These are phyloP conservation scores for Populus ilicifolia DNA, from an alignment of 345 rosid species.

Conservation along the genomic window DNA sequence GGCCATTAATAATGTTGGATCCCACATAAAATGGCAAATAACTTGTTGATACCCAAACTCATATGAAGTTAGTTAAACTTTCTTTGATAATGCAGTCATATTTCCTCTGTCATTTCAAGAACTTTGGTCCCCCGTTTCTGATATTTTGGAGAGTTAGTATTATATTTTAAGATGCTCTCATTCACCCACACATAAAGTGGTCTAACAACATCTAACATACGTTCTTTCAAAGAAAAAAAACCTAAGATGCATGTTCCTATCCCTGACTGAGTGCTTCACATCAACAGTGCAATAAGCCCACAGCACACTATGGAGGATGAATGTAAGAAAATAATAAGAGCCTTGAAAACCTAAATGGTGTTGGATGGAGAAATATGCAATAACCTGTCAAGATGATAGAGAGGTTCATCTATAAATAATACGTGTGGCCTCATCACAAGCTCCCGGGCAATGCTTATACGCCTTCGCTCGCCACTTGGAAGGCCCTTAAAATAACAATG, in stretches of 20 bases:
- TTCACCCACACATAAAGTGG: background rate
- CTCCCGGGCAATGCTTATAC: constrained; percentile 93
- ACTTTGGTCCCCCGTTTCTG: background rate
- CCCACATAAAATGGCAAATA: background rate
- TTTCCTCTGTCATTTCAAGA: background rate
- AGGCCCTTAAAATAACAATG: constrained; percentile 97
- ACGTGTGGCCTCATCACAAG: constrained; percentile 95
- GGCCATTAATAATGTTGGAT: background rate
- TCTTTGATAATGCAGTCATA: background rate
- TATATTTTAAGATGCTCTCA: background rate
- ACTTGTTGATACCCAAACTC: background rate
- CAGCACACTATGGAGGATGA: background rate
- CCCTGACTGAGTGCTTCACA: background rate
- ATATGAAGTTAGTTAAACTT: background rate
- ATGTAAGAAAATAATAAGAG: background rate
- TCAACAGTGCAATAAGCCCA: background rate
- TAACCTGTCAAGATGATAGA: constrained; percentile 94
- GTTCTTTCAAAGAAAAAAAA: background rate
- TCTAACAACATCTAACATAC: background rate
- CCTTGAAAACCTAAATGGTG: background rate
- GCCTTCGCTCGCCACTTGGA: constrained; percentile 89
- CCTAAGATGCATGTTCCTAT: background rate
- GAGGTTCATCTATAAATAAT: constrained; percentile 93
- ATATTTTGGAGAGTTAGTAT: background rate
- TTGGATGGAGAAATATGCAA: background rate